Percentiles rank a stretch among this genome's conserved stretches.
Conservation (phyloP, 306 rosid genomes). For the Hippophae rhamnoides region DNA sequence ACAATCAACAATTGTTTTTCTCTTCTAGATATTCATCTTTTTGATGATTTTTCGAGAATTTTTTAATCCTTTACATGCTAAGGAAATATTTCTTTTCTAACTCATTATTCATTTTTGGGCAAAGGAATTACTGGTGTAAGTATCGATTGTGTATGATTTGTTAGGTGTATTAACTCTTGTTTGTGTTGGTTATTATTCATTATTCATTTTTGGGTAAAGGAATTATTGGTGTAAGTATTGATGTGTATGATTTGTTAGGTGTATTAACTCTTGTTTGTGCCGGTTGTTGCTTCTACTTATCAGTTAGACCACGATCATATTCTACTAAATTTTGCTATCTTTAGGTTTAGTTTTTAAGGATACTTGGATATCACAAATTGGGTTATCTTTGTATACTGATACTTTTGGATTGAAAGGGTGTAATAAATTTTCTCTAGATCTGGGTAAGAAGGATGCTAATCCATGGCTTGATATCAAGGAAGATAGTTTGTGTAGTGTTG, state of each 20-base stretch:
- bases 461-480: constrained; percentile 62
- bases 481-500: constrained; percentile 54
- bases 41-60: constrained; percentile 36
- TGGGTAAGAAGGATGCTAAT: constrained; percentile 27
- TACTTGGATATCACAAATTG: constrained; percentile 68
- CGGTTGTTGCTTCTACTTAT: constrained; percentile 43
- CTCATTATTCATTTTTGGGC: constrained; percentile 37
- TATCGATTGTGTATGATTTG: constrained; percentile 22
- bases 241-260: constrained; percentile 46
- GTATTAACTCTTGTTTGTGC: constrained; percentile 19
- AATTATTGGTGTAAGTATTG: constrained; percentile 39
- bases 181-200: constrained; percentile 23
- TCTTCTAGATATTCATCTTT: constrained; percentile 57
- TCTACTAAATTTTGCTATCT: constrained; percentile 66
- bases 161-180: constrained; percentile 15
- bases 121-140: constrained; percentile 52
- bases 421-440: constrained; percentile 28
- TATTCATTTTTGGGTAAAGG: constrained; percentile 44
- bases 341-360: constrained; percentile 67
- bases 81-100: constrained; percentile 22
- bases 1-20: constrained; percentile 42
- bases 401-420: constrained; percentile 54
- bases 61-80: constrained; percentile 22
- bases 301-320: constrained; percentile 49
- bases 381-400: constrained; percentile 64